Base-by-base conservation (phyloP, 1,284 basidiomycete genomes). In the Stereum hirsutum region DNA sequence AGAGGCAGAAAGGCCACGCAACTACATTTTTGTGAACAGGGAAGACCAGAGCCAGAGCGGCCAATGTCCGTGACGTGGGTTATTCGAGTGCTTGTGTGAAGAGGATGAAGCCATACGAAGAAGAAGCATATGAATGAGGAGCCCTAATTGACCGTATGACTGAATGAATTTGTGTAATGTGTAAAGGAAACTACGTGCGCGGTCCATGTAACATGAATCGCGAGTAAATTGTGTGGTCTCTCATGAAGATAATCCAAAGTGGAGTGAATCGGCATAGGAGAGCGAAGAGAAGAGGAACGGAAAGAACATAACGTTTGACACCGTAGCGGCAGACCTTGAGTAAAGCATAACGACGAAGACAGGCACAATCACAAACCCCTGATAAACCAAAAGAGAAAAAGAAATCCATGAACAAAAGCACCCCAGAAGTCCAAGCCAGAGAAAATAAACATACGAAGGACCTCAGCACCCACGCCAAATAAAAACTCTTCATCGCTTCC, bases 401-500 rank as follows among this genome's bases (percentile, higher is more conserved):
- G 35, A 37, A 39, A 34, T 24, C 24, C 19, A 23, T 21, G 20
- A 7, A 37, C 30, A 26, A 26, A 11, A 26, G 7, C 20, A 17
- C 12, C 27, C 23, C 25, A 27, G 15, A 30, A 15, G 14, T 39
- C 24, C 31, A 14, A 14, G n/a, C 41, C n/a, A 25, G 30, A 15
- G 24, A 40, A 33, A 33, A 42, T 20, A 21, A 31, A 21, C n/a
- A n/a, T n/a, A n/a, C n/a, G 23, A 24, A 12, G 37, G 37, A 33
- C 30, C 8, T n/a, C n/a, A 31, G 4, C 19, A 25, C 21, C 20
- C 21, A 33, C n/a, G 15, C 24, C 30, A 19, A 17, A 23, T 26
- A 8, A 24, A 10, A 28, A n/a, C 17, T 17, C n/a, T 45, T 44
- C 40, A 48, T 17, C 50, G 40, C 44, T 44, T 52, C 27, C 41